These are phyloP conservation scores for Fragaria ananassa DNA, from an alignment of 306 rosid species.

Conservation along the genomic window DNA sequence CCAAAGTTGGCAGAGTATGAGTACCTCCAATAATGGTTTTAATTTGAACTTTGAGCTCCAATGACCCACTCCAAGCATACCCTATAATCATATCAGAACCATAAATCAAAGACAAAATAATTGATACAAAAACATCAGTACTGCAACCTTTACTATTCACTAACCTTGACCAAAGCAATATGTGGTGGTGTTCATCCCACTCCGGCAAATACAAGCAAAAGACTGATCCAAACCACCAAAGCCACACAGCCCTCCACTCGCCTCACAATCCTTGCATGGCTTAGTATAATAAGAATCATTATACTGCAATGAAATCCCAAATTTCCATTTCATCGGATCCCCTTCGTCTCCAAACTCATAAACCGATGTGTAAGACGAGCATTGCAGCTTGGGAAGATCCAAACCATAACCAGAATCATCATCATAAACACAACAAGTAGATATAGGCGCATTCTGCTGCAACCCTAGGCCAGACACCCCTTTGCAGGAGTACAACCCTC, in stretches of 20 bases:
- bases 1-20: not conserved
- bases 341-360: slow-evolving; percentile 57
- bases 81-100: slow-evolving; percentile 30
- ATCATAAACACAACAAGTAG: slow-evolving; percentile 57
- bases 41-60: slow-evolving; percentile 31
- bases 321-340: slow-evolving; percentile 51
- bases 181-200: slow-evolving; percentile 37
- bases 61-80: slow-evolving; percentile 43
- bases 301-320: slow-evolving; percentile 43
- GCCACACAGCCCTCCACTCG: slow-evolving; percentile 47
- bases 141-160: slow-evolving; percentile 4
- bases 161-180: slow-evolving; percentile 44
- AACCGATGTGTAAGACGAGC: slow-evolving; percentile 45
- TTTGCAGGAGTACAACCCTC: slow-evolving; percentile 52
- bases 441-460: slow-evolving; percentile 36
- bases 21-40: slow-evolving; percentile 42
- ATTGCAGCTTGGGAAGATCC: slow-evolving; percentile 54
- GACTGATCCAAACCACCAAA: slow-evolving; percentile 40
- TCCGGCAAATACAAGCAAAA: slow-evolving; percentile 44
- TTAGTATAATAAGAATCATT: slow-evolving; percentile 40
- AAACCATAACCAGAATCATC: slow-evolving; percentile 43
- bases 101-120: not conserved
- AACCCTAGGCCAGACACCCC: slow-evolving; percentile 48
- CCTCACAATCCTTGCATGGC: slow-evolving; percentile 43
- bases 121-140: not conserved